Evolutionary conservation across 2,329 filamentous ascomycete species (phyloP), one percentile per base, ranked within the genome.

Genomic region (Monosporascus sp.): DNA sequence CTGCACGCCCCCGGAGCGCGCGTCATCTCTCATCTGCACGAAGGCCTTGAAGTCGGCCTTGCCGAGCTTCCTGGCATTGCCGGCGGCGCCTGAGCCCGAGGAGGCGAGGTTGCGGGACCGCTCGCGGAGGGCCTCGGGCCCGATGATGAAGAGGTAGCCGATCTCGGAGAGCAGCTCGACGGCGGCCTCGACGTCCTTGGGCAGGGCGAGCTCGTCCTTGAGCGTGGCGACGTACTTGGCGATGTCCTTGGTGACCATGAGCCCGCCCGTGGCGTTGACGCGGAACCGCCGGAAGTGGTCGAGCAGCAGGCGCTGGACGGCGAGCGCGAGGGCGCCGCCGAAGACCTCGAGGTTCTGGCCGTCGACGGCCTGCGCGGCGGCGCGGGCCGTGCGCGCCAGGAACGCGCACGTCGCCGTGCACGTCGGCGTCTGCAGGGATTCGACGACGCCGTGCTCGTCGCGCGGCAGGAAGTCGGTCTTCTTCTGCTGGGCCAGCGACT

Each of bases 191-290:
- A 85, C 83, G 41, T 88, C 84, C 62, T 85, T 86, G 51, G 82
- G 79, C 41, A 92, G 77, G 27, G 88, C 43, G 43, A 46, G 83
- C 91, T 91, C 97, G 36, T 85, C 85, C 57, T 90, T 85, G 59
- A 99, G 79, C 11, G 96, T 84, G 56, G 92, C 87, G 8, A 90
- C 88, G 70, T 99, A 99, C 67, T 91, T 91, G 37, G 91, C 90
- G 69, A 97, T 92, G 68, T 99, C 94, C 74, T 97, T 96, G 37
- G 88, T 93, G 26, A 97, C 90, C 83, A 97, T 94, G 47, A 99
- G 82, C 2, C 91, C 94, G 56, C 94, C 94, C 0, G 93, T 92
- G 41, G 92, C 90, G 62, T 91, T 96, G 60, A 99, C 91, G 56
- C 87, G 85, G 74, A 96, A 99, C 65, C 90, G 91, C 66, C 96